Percentiles rank a stretch among this genome's conserved stretches.
These are phyloP conservation scores for Suhomyces kunorum DNA, from an alignment of 1,139 yeast species.

Conservation along the genomic window DNA sequence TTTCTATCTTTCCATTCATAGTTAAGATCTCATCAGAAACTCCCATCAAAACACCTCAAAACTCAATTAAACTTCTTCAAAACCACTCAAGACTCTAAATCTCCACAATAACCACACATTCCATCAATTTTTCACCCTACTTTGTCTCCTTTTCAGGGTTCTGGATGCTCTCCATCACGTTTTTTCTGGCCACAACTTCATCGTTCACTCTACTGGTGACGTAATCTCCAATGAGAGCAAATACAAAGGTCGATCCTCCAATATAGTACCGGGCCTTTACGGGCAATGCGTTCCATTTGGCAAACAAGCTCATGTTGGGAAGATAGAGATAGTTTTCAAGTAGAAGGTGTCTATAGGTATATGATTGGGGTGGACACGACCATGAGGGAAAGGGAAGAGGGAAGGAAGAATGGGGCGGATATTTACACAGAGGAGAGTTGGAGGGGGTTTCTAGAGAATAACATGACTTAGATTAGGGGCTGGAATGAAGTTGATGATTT, in stretches of 20 bases:
- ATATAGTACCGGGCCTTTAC: constrained; percentile 52
- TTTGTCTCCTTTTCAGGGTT: neutral
- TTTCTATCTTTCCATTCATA: too few relatives aligned
- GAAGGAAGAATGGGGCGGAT: too few relatives aligned
- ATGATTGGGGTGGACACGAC: too few relatives aligned
- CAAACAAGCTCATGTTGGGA: constrained; percentile 36
- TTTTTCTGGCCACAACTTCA: constrained; percentile 41
- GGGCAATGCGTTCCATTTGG: constrained; percentile 54
- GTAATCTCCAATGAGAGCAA: constrained; percentile 55
- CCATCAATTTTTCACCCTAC: neutral
- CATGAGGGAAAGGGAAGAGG: too few relatives aligned
- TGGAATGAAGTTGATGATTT: too few relatives aligned
- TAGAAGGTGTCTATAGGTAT: neutral
- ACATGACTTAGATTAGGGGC: too few relatives aligned
- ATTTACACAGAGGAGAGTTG: too few relatives aligned
- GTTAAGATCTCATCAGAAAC: too few relatives aligned
- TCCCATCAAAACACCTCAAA: neutral
- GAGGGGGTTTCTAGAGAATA: too few relatives aligned
- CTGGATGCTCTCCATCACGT: constrained; percentile 16
- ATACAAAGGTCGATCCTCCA: constrained; percentile 53
- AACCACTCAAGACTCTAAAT: neutral
- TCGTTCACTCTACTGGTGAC: constrained; percentile 49
- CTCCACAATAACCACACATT: neutral
- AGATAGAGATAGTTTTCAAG: neutral
- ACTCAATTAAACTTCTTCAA: neutral